Evolutionary conservation across 2,329 filamentous ascomycete species (phyloP), one percentile per base, ranked within the genome.

Genomic region (Neonectria ditissima): DNA sequence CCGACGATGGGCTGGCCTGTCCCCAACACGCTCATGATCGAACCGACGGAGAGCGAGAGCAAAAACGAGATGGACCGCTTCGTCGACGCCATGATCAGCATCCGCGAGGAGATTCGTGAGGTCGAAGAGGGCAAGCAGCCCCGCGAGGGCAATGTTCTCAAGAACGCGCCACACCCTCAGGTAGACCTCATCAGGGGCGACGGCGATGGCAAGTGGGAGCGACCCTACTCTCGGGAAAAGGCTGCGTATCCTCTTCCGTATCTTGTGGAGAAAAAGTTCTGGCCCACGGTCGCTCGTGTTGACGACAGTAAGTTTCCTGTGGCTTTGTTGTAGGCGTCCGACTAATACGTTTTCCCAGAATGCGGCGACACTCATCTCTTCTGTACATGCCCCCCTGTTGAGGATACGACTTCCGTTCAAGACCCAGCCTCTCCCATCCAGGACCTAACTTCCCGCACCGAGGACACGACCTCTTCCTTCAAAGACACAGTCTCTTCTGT

Each of bases 1-100:
- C 95, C 95, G 0, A 98, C 95, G 56, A 97, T 98, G 95, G 94
- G 90, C 77, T 97, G 93, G 92, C 95, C 95, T 1, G 94, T 98
- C 2, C 87, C 93, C 55, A 97, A 97, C 81, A 97, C 95, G 1
- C 88, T 98, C 47, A 98, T 98, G 95, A 97, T 98, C 69, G 95
- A 98, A 83, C 95, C 95, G 2, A 98, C 95, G 0, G 95, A 97
- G 81, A 94, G 91, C 14, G 95, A 98, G 83, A 92, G 88, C 80
- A 94, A 96, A 78, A 91, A 91, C 66, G 95, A 98, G 83, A 87
- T 98, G 2, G 95, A 97, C 79, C 91, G 95, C 22, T 97, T 97
- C 84, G 92, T 94, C 65, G 91, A 97, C 68, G 93, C 95, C 0
- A 83, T 98, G 44, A 92, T 98, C 72, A 88, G 88, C 59, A 98